Base-by-base conservation (phyloP, 306 rosid genomes). In the Begonia peltatifolia region DNA sequence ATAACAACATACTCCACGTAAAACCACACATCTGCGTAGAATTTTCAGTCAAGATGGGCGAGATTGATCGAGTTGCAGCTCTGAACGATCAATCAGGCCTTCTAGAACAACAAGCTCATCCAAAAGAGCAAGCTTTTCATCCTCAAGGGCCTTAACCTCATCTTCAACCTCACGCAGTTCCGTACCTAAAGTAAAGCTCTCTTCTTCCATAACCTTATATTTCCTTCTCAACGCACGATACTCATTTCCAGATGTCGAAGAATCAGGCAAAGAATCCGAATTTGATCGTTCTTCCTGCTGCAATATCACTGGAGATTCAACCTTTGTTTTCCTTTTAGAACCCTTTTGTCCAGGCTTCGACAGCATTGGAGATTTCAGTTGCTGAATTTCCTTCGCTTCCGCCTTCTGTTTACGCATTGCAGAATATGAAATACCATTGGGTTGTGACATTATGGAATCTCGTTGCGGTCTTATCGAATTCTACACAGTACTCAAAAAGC, bases 61-160 rank as follows among this genome's bases (percentile, higher is more conserved):
- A 54, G 74, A 25, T 12, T 75, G 71, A 75, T 69, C 63, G 13
- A 65, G 68, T 42, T 57, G 81, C 55, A 72, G 46, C 53, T 78
- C 87, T 3, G 83, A 68, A 12, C 83, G 87, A 68, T 73, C 75
- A 50, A 84, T 59, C 9, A 87, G 76, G 50, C 94, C 94, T 77
- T 88, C 96, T 71, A 88, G 64, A 48, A 84, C 88, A 56, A 88
- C 86, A 54, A 88, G 96, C 59, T 81, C 77, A 68, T 88, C 96
- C 71, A 88, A 70, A 56, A 88, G 70, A 12, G 71, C 86, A 76
- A 65, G 61, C 82, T 88, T 88, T 76, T 84, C 84, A 14, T 82
- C 94, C 74, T 88, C 93, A 18, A 84, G 88, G 64, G 63, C 63
- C 75, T 75, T 84, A 2, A 88, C 95, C 59, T 84, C 87, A 11